Base-by-base conservation (phyloP, 1,284 basidiomycete species). In the Sanghuangporus sanghuang region DNA sequence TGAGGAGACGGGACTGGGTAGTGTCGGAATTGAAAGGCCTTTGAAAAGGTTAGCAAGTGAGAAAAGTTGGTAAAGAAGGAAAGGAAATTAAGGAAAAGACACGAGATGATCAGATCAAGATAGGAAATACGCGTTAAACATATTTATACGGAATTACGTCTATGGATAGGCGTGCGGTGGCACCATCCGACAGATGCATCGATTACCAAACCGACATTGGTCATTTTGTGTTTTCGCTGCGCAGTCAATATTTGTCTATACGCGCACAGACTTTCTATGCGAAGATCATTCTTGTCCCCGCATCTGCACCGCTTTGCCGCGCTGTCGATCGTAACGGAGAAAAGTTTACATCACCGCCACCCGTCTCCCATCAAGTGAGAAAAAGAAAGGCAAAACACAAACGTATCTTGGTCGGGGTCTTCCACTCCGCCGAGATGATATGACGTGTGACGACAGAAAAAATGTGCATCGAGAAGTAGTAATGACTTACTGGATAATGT, bases 401-500 rank as follows among this genome's bases (percentile, higher is more conserved):
- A 3, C 3, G 27, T 32, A 32, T 2, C 27, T 32, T 32, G 27
- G 27, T 3, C 5, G 14, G 23, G 23, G 23, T 23, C 2, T 32
- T 32, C 2, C 27, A 5, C 27, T 3, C 27, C 27, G 27, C 27
- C 27, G 27, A 5, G 27, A 5, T 32, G 27, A 3, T 32, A 32
- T 32, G 27, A 32, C 44, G 16, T n/a, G 12, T 5, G 2, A 18
- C 5, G 44, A 59, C 21, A 39, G 21, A 14, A 57, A 57, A 40
- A 49, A 6, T 21, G 46, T 23, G 16, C 44, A 50, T 18, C 38
- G 55, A n/a, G n/a, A n/a, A n/a, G n/a, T n/a, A 32, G 27, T 27
- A 16, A 6, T 18, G 16, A 84, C 87, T 71, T 68, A 92, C 90
- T 82, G 21, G 79, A 71, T 48, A 94, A 78, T 3, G 86, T 90